Percentiles rank a stretch among this genome's conserved stretches.
Conservation (phyloP, 2,329 filamentous ascomycete species). For the Botrytis fragariae region DNA sequence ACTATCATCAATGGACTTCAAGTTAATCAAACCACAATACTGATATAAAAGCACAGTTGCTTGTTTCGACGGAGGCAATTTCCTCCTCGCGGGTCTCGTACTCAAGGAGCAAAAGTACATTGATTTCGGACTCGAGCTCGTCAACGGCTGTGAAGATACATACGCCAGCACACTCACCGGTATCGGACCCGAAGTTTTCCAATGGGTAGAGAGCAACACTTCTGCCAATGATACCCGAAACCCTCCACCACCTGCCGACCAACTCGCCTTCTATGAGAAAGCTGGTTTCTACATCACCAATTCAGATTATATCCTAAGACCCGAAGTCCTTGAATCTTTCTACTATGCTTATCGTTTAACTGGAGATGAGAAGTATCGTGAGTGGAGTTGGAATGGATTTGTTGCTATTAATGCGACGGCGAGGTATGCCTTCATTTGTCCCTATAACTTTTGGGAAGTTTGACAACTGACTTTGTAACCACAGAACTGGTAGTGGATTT, state of each 20-base stretch:
- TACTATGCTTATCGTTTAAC: constrained; percentile 87
- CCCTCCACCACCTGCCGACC: constrained; percentile 42
- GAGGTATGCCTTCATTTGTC: background rate
- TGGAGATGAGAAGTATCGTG: constrained; percentile 70
- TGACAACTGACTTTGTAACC: background rate
- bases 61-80: constrained; percentile 82
- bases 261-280: constrained; percentile 59
- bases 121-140: constrained; percentile 69
- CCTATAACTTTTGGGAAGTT: background rate
- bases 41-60: constrained; percentile 51
- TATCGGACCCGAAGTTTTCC: constrained; percentile 70
- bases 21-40: background rate
- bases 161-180: constrained; percentile 66
- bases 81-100: constrained; percentile 75
- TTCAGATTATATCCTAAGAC: constrained; percentile 64
- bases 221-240: constrained; percentile 43
- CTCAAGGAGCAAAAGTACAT: constrained; percentile 65
- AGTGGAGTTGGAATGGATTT: constrained; percentile 83
- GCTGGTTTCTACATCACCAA: constrained; percentile 71
- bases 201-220: constrained; percentile 52
- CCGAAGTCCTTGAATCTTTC: constrained; percentile 79
- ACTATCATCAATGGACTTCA: background rate
- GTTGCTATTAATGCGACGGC: constrained; percentile 62
- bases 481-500: constrained; percentile 62
- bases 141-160: constrained; percentile 70